phyloP scores from a whole-genome alignment of 2,329 filamentous ascomycete species.

The Colletotrichum higginsianum region DNA sequence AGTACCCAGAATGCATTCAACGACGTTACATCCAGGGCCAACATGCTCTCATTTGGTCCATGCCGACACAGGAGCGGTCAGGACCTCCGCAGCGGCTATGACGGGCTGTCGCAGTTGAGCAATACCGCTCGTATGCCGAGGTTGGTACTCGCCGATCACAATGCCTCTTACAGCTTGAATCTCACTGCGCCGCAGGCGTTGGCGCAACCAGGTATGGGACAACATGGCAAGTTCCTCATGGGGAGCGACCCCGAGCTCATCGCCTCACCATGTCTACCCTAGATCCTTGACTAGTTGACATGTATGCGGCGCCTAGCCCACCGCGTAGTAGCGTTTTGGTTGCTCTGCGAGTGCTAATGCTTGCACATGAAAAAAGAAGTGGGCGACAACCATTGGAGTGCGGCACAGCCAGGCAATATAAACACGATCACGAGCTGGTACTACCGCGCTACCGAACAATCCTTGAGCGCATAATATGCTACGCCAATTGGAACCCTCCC shows the following conservation, averaged over 20 bases:
- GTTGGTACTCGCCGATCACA: conserved; percentile 26
- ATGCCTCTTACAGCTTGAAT: conserved; percentile 6
- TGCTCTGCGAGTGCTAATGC: conserved; percentile 8
- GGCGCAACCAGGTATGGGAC: not conserved
- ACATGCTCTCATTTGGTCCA: not conserved
- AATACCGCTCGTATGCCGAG: not conserved
- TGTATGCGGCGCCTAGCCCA: conserved; percentile 5
- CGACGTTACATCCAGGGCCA: conserved; percentile 11
- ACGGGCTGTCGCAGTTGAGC: conserved; percentile 10
- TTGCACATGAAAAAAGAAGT: conserved; percentile 1
- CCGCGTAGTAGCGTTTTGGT: not conserved
- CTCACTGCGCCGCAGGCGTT: conserved; percentile 5
- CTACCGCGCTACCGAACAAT: not conserved
- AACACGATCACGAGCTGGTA: not conserved
- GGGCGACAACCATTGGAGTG: not conserved
- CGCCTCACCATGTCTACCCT: conserved; percentile 9
- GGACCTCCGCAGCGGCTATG: conserved; percentile 1
- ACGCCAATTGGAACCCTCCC: conserved; percentile 16
- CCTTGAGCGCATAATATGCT: conserved; percentile 13
- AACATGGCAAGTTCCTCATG: not conserved
- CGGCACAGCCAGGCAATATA: conserved; percentile 20
- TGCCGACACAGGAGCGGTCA: conserved; percentile 10
- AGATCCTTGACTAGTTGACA: conserved; percentile 17
- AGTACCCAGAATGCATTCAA: not conserved
- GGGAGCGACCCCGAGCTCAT: conserved; percentile 7